phyloP scores from a whole-genome alignment of 1,284 basidiomycete genomes.

The Tilletiaria anomala region DNA sequence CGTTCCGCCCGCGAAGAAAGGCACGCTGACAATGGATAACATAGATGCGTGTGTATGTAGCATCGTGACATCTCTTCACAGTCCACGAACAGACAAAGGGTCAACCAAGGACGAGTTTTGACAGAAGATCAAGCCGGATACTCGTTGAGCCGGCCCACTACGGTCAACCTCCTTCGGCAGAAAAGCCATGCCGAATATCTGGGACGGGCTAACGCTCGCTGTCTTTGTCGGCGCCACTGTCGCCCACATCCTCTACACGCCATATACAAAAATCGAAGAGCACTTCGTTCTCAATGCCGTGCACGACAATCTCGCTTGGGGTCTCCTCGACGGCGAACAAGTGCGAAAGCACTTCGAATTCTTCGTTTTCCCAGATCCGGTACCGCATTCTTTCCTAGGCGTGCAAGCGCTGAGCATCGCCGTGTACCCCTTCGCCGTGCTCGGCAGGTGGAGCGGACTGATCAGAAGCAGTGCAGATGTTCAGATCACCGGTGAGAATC shows the following conservation, averaged over 20 bases:
- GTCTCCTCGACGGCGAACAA: conserved; percentile 41
- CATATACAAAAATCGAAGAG: conserved; percentile 94
- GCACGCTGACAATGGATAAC: too few relatives aligned
- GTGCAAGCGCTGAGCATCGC: conserved; percentile 42
- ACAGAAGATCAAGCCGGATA: conserved; percentile 6
- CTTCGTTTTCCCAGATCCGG: conserved; percentile 68
- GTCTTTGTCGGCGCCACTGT: too few relatives aligned
- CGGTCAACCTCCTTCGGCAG: conserved; percentile 1
- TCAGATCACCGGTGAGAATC: conserved; percentile 54
- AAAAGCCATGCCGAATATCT: conserved; percentile 64
- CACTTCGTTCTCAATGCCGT: conserved; percentile 85
- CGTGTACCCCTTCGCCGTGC: conserved; percentile 23
- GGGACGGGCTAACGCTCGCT: too few relatives aligned
- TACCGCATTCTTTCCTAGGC: conserved; percentile 74
- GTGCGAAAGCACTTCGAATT: conserved; percentile 80
- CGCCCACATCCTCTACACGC: conserved; percentile 58
- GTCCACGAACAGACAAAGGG: neutral
- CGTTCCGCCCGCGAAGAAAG: too few relatives aligned
- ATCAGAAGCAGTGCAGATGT: conserved; percentile 48
- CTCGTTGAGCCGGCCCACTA: conserved; percentile 12
- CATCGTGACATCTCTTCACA: neutral
- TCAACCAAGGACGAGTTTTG: conserved; percentile 7
- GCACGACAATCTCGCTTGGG: conserved; percentile 73
- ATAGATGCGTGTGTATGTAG: too few relatives aligned
- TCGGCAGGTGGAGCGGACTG: conserved; percentile 42